These are phyloP conservation scores for Delphinella strobiligena DNA, from an alignment of 2,329 filamentous ascomycete species.

Conservation along the genomic window DNA sequence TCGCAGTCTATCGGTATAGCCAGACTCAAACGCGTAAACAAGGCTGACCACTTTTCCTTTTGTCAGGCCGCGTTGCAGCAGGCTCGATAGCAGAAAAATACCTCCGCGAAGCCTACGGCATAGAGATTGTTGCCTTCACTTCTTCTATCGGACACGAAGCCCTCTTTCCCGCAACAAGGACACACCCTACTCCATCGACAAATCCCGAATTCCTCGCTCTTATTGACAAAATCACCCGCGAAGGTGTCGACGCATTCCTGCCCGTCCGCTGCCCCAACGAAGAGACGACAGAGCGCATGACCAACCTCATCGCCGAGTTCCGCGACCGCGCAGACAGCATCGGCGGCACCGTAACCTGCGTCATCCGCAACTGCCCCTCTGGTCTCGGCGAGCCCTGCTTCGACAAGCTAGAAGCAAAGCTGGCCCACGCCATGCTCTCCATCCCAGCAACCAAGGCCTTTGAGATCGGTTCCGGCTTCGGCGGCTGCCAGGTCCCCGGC, in stretches of 20 bases:
- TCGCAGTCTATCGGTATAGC: no score
- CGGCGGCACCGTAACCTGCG: slow-evolving; percentile 87
- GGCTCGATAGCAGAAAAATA: slow-evolving; percentile 92
- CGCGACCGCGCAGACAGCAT: slow-evolving; percentile 76
- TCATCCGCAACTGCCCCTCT: slow-evolving; percentile 73
- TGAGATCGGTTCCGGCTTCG: slow-evolving; percentile 88
- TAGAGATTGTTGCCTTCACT: slow-evolving; percentile 87
- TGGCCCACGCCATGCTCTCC: slow-evolving; percentile 88
- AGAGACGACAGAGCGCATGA: slow-evolving; percentile 57
- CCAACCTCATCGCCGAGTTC: slow-evolving; percentile 63
- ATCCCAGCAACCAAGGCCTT: slow-evolving; percentile 95
- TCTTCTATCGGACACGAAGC: slow-evolving; percentile 70
- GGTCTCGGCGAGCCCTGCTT: slow-evolving; percentile 91
- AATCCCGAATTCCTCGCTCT: slow-evolving; percentile 72
- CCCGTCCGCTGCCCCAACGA: slow-evolving; percentile 77
- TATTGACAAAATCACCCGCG: slow-evolving; percentile 58
- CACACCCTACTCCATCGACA: slow-evolving; percentile 55
- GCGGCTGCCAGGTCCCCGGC: slow-evolving; percentile 72
- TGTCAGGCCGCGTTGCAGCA: slow-evolving; percentile 72
- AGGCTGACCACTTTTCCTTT: no score
- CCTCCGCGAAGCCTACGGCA: slow-evolving; percentile 62
- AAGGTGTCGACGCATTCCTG: slow-evolving; percentile 69
- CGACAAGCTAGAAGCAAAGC: slow-evolving; percentile 84
- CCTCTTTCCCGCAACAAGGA: slow-evolving; percentile 60
- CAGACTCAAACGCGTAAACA: no score